Percentiles rank a stretch among this genome's conserved stretches.
Conservation (phyloP, 495 filamentous ascomycete genomes). For the Penicillium egyptiacum region DNA sequence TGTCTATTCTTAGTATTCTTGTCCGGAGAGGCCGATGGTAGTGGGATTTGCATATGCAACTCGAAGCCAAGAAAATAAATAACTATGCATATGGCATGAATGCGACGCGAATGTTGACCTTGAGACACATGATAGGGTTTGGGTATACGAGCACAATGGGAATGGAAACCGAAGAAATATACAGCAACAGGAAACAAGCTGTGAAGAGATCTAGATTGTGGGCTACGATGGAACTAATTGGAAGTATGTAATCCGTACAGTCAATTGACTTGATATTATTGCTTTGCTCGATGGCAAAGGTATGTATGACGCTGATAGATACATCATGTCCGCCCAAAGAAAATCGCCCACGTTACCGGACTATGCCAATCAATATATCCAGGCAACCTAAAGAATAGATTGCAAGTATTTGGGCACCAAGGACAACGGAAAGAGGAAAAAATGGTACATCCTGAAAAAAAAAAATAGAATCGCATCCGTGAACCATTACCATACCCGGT, state of each 20-base stretch:
- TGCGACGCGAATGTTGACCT: background rate
- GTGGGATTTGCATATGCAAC: background rate
- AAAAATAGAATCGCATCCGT: constrained; percentile 9
- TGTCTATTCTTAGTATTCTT: background rate
- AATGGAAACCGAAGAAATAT: background rate
- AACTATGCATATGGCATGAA: background rate
- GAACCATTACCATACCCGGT: constrained; percentile 24
- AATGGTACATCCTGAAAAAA: constrained; percentile 19
- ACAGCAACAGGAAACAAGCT: background rate
- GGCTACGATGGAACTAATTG: background rate
- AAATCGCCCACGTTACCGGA: background rate
- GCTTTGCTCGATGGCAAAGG: background rate
- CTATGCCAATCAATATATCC: background rate
- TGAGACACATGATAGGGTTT: background rate
- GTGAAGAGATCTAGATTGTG: background rate
- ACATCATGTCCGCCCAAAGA: constrained; percentile 1
- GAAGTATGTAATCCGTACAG: background rate
- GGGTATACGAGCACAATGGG: background rate
- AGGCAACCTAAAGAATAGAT: background rate
- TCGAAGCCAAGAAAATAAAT: background rate
- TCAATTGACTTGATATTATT: constrained; percentile 3
- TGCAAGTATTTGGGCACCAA: background rate
- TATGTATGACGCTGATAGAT: constrained; percentile 8
- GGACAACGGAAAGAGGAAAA: constrained; percentile 9
- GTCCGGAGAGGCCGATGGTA: background rate